phyloP scores from a whole-genome alignment of 2,329 filamentous ascomycete species.

The Monosporascus ibericus region DNA sequence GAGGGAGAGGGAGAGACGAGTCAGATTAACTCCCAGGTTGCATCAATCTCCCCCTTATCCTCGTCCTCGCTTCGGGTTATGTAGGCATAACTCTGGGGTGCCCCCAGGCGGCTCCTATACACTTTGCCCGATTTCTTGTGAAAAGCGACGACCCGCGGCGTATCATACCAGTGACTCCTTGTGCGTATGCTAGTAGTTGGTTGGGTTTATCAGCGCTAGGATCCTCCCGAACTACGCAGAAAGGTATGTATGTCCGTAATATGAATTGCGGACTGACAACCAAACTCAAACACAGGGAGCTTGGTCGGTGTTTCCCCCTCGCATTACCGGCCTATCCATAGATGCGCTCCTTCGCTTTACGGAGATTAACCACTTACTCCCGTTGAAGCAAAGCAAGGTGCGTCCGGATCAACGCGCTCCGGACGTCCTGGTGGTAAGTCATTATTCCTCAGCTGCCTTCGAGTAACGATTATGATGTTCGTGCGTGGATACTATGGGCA shows the following conservation, averaged over 20 bases:
- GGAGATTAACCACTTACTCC: slow-evolving; percentile 30
- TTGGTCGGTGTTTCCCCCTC: no score
- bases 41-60: not conserved
- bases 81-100: slow-evolving; percentile 8
- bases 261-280: no score
- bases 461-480: not conserved
- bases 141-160: slow-evolving; percentile 17
- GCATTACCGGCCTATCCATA: no score
- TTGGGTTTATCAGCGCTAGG: slow-evolving; percentile 1
- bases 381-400: slow-evolving; percentile 42
- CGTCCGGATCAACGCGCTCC: slow-evolving; percentile 36
- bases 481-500: no score
- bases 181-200: slow-evolving; percentile 16
- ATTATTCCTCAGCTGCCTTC: not conserved
- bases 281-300: no score
- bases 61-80: not conserved
- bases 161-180: slow-evolving; percentile 22
- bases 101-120: slow-evolving; percentile 18
- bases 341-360: no score
- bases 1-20: not conserved
- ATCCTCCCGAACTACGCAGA: no score
- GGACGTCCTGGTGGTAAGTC: slow-evolving; percentile 30
- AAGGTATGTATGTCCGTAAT: no score
- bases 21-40: not conserved
- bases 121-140: slow-evolving; percentile 22